Evolutionary conservation across 495 filamentous ascomycete species (phyloP), one percentile per base, ranked within the genome.

Genomic region (Neurospora pannonica): DNA sequence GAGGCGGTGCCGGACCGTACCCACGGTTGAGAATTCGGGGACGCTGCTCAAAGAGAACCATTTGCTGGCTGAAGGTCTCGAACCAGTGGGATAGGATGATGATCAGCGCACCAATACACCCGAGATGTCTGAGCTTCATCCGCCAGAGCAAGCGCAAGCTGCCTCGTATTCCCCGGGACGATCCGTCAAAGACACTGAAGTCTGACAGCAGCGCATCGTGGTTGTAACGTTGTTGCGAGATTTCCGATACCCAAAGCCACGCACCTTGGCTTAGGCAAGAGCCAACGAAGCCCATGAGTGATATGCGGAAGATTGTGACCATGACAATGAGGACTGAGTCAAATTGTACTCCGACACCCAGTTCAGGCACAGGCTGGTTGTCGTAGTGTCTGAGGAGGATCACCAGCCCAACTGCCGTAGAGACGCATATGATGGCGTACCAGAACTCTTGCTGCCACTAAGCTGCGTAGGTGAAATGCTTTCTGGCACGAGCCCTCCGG

Each of bases 141-240:
- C 77, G 74, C 80, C 76, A 81, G 37, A 84, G 70, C 19, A 84
- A 73, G 9, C 71, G 40, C 9, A 84, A 40, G 36, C 79, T 80
- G 2, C 82, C 82, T 73, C 54, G 79, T 15, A 83, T 36, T 6
- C 82, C 82, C 2, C 81, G 76, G 7, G 80, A 80, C 7, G 82
- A 82, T 38, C 80, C 82, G 43, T 81, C 81, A 72, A 84, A 83
- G 74, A 82, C 67, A 24, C 78, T 79, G 76, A 84, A 82, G 72
- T 84, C 82, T 7, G 78, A 75, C 15, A 83, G 40, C 13, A 62
- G 75, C 3, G 82, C 81, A 28, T 76, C 76, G 38, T 77, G 39
- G 46, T 37, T 72, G 3, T 70, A 36, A n/a, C 77, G 43, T 24
- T 76, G 77, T 72, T 83, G 82, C 17, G 77, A 76, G 37, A 75